Percentiles rank a stretch among this genome's conserved stretches.
Conservation (phyloP, 2,329 filamentous ascomycete genomes). For the Ascosphaera aggregata region DNA sequence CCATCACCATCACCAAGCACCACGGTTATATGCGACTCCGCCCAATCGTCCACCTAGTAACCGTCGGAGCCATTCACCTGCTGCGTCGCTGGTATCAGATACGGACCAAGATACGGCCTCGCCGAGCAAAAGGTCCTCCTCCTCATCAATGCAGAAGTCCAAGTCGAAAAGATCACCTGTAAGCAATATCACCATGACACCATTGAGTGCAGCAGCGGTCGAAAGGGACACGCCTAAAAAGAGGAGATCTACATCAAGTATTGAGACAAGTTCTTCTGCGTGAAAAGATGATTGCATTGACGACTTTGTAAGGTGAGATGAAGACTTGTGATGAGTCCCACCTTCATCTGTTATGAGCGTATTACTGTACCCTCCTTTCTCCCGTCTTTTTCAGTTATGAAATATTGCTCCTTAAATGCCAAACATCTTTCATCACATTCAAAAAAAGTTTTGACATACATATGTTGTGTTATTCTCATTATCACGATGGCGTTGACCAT, state of each 20-base stretch:
- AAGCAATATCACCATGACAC: neutral
- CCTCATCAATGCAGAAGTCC: neutral
- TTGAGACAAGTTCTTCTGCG: neutral
- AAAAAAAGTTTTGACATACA: too few species aligned
- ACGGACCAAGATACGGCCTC: neutral
- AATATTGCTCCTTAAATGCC: too few species aligned
- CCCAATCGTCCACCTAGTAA: neutral
- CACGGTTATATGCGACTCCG: neutral
- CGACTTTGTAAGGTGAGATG: too few species aligned
- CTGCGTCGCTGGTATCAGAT: neutral
- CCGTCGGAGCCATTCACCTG: neutral
- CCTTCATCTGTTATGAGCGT: too few species aligned
- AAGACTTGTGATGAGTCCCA: too few species aligned
- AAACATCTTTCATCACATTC: too few species aligned
- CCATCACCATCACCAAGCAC: constrained; percentile 11
- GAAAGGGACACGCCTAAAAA: neutral
- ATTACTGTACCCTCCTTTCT: too few species aligned
- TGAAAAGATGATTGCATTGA: too few species aligned
- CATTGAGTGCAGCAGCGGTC: neutral
- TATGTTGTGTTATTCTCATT: too few species aligned
- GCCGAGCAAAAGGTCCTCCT: neutral
- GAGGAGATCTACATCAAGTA: neutral
- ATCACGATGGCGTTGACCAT: too few species aligned
- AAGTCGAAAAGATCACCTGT: neutral
- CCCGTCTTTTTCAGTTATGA: too few species aligned